Conservation (phyloP, 2,329 filamentous ascomycete species). For the Ophiocordyceps polyrhachis-furcata region DNA sequence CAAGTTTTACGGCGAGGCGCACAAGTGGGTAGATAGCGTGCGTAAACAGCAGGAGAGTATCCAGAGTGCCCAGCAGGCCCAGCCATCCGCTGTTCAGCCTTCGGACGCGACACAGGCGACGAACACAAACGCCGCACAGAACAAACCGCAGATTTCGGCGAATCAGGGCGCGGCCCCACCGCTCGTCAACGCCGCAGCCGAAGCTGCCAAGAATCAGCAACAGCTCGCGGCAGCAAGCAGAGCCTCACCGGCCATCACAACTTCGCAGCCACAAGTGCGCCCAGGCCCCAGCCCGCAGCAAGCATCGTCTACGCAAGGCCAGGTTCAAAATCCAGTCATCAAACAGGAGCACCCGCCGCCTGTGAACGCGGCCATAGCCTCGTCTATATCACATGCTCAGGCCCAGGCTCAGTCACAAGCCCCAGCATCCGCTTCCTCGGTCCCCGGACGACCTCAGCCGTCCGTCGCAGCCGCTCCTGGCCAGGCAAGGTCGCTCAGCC, state of each 20-base stretch:
- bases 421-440: conserved; percentile 11
- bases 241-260: conserved; percentile 11
- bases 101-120: conserved; percentile 7
- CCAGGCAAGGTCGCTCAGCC: conserved; percentile 24
- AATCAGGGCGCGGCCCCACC: conserved; percentile 14
- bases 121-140: conserved; percentile 5
- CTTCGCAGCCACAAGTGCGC: conserved; percentile 8
- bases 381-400: conserved; percentile 8
- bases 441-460: conserved; percentile 25
- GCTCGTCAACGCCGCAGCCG: conserved; percentile 24
- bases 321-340: conserved; percentile 4
- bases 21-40: conserved; percentile 27
- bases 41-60: conserved; percentile 24
- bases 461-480: conserved; percentile 19
- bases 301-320: conserved; percentile 9
- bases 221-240: conserved; percentile 11
- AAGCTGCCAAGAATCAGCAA: conserved; percentile 26
- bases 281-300: conserved; percentile 9
- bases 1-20: conserved; percentile 26
- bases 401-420: conserved; percentile 14
- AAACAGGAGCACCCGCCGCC: conserved; percentile 21
- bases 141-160: conserved; percentile 10
- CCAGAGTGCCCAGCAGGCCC: conserved; percentile 9
- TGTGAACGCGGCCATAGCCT: conserved; percentile 26
- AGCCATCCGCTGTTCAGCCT: conserved; percentile 8